A percentile compares a stretch with the other conserved stretches of the same genome.
Conservation (phyloP, 495 filamentous ascomycete species). For the Neurospora sp. region DNA sequence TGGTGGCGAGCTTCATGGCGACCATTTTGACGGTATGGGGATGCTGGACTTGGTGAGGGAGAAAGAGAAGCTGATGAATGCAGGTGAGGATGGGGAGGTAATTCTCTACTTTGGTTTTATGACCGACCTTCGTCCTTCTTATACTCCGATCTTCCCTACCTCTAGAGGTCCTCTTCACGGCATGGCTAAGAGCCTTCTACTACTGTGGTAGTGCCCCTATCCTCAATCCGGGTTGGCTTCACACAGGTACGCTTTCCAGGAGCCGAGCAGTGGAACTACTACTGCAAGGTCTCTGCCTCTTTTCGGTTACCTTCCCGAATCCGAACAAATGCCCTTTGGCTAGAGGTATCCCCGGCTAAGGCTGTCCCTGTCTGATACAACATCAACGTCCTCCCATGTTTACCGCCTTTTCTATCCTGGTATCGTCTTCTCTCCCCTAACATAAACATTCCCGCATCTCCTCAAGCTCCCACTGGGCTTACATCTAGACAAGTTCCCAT, state of each 20-base stretch:
- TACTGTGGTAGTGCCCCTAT: not conserved
- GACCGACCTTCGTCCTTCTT: not conserved
- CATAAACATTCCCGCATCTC: not conserved
- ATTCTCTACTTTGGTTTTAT: not conserved
- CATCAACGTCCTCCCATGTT: not conserved
- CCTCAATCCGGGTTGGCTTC: not conserved
- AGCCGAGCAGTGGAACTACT: not conserved
- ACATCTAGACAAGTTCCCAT: not conserved
- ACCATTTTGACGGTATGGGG: not conserved
- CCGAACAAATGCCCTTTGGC: not conserved
- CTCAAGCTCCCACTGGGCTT: not conserved
- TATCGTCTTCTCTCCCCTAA: not conserved
- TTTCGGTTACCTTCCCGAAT: not conserved
- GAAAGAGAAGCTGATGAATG: not conserved
- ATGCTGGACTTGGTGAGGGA: not conserved
- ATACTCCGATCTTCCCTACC: not conserved
- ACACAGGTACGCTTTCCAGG: not conserved
- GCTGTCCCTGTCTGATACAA: not conserved
- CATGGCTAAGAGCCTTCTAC: not conserved
- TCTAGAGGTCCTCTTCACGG: not conserved
- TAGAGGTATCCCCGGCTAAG: not conserved
- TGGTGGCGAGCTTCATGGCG: not conserved
- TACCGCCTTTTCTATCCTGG: not conserved
- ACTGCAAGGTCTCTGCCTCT: not conserved
- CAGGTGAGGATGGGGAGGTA: not conserved